Percentiles rank a stretch among this genome's conserved stretches.
phyloP scores from a whole-genome alignment of 257 asterid species.

The Phtheirospermum japonicum region DNA sequence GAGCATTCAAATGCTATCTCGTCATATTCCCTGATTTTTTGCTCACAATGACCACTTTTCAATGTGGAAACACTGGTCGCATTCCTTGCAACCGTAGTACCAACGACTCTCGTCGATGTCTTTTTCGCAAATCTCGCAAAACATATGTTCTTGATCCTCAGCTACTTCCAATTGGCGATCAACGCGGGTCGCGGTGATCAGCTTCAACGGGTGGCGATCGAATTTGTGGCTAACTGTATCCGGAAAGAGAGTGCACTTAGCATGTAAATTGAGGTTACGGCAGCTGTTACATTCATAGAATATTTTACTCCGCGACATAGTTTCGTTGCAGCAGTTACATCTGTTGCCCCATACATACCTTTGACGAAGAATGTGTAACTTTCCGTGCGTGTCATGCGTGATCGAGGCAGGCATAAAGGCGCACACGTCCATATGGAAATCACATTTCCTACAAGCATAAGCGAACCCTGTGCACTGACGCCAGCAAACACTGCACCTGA shows the following conservation, averaged over 20 bases:
- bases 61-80: not conserved
- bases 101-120: not conserved
- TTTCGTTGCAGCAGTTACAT: not conserved
- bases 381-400: not conserved
- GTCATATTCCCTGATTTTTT: not conserved
- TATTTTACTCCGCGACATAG: no score
- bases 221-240: not conserved
- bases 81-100: no score
- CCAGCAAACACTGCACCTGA: not conserved
- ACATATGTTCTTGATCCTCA: not conserved
- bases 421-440: not conserved
- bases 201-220: constrained; percentile 10
- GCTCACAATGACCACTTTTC: not conserved
- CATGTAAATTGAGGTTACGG: no score
- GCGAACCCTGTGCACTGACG: not conserved
- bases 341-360: not conserved
- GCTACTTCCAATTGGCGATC: not conserved
- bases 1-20: constrained; percentile 12
- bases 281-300: constrained; percentile 1
- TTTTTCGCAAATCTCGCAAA: constrained; percentile 22
- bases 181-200: not conserved
- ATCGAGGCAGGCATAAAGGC: not conserved
- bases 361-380: not conserved
- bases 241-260: constrained; percentile 14
- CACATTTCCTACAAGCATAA: not conserved